Conservation (phyloP, 202 grass and related monocot species). For the Digitaria exilis region DNA sequence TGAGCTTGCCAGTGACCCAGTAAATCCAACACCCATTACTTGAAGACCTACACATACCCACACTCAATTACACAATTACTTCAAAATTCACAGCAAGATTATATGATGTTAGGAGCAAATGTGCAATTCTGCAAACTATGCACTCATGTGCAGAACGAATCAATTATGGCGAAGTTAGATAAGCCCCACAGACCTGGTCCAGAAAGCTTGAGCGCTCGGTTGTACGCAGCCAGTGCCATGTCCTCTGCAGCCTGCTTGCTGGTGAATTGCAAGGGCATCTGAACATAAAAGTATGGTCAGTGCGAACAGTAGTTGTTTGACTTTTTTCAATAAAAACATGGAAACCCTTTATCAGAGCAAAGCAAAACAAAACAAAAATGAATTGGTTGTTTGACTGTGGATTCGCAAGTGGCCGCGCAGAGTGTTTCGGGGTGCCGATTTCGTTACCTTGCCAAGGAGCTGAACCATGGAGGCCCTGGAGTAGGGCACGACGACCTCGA, state of each 20-base stretch:
- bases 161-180: not conserved
- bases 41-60: constrained; percentile 47
- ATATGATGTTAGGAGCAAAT: not conserved
- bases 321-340: no score
- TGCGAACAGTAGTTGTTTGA: not conserved
- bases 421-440: not conserved
- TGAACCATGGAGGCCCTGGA: constrained; percentile 77
- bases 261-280: constrained; percentile 83
- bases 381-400: not conserved
- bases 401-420: not conserved
- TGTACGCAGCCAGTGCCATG: constrained; percentile 79
- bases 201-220: constrained; percentile 92
- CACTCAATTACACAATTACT: constrained; percentile 19
- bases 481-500: constrained; percentile 92
- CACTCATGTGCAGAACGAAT: not conserved
- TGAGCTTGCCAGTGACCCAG: constrained; percentile 82
- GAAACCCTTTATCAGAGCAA: no score
- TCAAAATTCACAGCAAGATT: not conserved
- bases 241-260: constrained; percentile 83
- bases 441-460: constrained; percentile 78
- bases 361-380: no score
- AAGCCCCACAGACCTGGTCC: constrained; percentile 51
- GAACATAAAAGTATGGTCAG: constrained; percentile 30
- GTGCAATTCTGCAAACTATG: not conserved
- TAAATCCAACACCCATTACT: constrained; percentile 92